These are phyloP conservation scores for Trypethelium eluteriae DNA, from an alignment of 495 filamentous ascomycete genomes.

Conservation along the genomic window DNA sequence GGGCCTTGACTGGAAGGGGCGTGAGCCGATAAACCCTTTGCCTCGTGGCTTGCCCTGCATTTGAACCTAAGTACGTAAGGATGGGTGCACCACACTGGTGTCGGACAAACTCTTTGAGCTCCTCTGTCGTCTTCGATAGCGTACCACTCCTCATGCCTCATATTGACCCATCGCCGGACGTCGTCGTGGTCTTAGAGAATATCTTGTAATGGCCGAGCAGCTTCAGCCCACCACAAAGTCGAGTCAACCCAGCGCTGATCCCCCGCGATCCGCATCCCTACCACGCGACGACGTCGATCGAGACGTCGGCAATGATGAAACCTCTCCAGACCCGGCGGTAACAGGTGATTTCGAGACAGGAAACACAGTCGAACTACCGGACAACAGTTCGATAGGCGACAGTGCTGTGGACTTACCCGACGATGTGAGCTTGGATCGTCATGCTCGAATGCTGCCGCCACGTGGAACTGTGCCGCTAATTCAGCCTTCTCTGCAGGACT, in stretches of 20 bases:
- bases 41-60: slow-evolving; percentile 11
- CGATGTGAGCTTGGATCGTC: not conserved
- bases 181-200: not conserved
- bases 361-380: not conserved
- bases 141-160: not conserved
- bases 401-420: not conserved
- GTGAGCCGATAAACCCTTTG: slow-evolving; percentile 1
- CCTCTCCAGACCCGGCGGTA: not conserved
- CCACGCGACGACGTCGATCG: slow-evolving; percentile 2
- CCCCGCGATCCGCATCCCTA: not conserved
- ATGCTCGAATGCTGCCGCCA: not conserved
- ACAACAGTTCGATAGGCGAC: not conserved
- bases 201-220: not conserved
- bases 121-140: not conserved
- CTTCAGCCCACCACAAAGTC: not conserved
- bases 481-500: not conserved
- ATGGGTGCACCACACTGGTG: not conserved
- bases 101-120: not conserved
- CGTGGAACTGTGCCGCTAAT: not conserved
- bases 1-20: not conserved
- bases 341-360: not conserved
- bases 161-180: not conserved
- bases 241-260: slow-evolving; percentile 8
- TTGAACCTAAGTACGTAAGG: not conserved
- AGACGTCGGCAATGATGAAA: not conserved